These are phyloP conservation scores for Amylocarpus encephaloides DNA, from an alignment of 2,329 filamentous ascomycete genomes.

Conservation along the genomic window DNA sequence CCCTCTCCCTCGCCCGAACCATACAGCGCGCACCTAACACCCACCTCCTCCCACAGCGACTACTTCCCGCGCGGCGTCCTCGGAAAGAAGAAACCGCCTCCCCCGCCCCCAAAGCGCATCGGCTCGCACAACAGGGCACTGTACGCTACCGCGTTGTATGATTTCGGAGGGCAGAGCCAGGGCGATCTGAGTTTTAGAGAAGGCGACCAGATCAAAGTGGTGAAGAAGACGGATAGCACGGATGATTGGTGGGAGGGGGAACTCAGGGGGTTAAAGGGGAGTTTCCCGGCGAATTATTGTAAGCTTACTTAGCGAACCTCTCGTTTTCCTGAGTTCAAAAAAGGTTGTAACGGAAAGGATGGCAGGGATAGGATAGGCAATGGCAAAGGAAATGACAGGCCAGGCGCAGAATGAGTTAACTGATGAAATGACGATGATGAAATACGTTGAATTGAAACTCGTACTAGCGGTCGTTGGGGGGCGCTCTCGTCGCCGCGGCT, in stretches of 20 bases:
- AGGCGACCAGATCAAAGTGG: slow-evolving; percentile 69
- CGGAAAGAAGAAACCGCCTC: slow-evolving; percentile 68
- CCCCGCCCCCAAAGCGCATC: slow-evolving; percentile 56
- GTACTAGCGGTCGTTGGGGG: neutral
- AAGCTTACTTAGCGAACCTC: slow-evolving; percentile 28
- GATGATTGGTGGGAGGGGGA: slow-evolving; percentile 90
- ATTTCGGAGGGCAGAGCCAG: slow-evolving; percentile 62
- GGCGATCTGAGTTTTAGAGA: slow-evolving; percentile 71
- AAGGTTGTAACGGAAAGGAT: neutral
- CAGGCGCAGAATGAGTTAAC: neutral
- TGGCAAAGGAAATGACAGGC: no score
- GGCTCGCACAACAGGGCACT: slow-evolving; percentile 39
- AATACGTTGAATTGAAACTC: neutral
- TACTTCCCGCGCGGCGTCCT: slow-evolving; percentile 33
- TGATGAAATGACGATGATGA: neutral
- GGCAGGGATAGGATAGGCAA: neutral
- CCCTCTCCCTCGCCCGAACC: slow-evolving; percentile 22
- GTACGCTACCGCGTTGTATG: slow-evolving; percentile 62
- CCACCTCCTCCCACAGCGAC: slow-evolving; percentile 23
- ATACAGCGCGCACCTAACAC: slow-evolving; percentile 24
- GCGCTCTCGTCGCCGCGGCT: no score
- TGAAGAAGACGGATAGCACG: slow-evolving; percentile 71
- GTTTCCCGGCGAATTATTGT: slow-evolving; percentile 82
- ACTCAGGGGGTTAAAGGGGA: slow-evolving; percentile 58
- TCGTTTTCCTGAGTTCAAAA: neutral